Base-by-base conservation (phyloP, 2,329 filamentous ascomycete species). In the Cladosporium austrohemisphaericum region DNA sequence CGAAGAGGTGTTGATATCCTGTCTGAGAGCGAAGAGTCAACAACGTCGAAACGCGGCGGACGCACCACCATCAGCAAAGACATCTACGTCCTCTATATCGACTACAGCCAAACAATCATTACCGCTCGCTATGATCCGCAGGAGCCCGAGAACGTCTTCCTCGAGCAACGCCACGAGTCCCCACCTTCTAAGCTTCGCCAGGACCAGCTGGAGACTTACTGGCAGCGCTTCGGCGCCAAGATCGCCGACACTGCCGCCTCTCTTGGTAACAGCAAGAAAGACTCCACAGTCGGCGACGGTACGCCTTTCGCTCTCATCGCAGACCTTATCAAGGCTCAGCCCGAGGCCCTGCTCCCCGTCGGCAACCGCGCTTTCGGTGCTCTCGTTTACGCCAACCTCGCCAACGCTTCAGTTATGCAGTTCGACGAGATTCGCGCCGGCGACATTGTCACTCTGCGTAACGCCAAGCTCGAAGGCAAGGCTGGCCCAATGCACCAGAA, bases 81-180 rank as follows among this genome's bases (percentile, higher is more conserved):
- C 52, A 77, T 96, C 33, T 93, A 86, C 59, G 75, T 97, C n/a
- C 72, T 98, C 7, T 98, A 88, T 72, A 84, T 90, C 61, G 93
- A 98, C 70, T 98, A 98, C 68, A 96, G 91, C 14, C 93, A 97
- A 66, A 97, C 92, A 0, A 77, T 94, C 55, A 80, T 98, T 61
- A 89, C 85, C 0, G 86, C 84, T 14, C 83, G 78, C 43, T 97
- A 86, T 66, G 87, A 95, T 65, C 75, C 84, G 1, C 79, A 83
- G 46, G 83, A 95, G 63, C 78, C 86, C 3, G 84, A 92, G 60
- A 43, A 29, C 23, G 85, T 84, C 9, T 74, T 80, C 26, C 69
- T 97, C 5, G 87, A 94, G 60, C 93, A 98, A 68, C 83, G 84
- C 36, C 92, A 97, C 61, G 88, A 96, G 62, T 74, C 81, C 1